Conservation (phyloP, 441 rosid genomes). For the Brassica balearica region DNA sequence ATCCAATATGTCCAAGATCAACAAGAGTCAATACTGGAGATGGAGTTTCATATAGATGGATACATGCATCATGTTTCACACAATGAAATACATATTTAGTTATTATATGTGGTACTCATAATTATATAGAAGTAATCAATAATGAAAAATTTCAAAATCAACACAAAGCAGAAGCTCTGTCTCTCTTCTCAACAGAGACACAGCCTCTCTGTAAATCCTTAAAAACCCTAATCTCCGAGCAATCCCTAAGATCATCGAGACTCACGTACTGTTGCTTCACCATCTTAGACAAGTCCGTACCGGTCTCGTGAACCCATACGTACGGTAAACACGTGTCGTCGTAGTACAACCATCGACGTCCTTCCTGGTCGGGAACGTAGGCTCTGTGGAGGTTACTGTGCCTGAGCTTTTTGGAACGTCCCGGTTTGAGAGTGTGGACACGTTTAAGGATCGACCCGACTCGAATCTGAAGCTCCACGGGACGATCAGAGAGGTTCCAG, state of each 20-base stretch:
- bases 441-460: conserved; percentile 84
- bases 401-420: conserved; percentile 74
- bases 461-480: conserved; percentile 80
- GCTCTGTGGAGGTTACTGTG: conserved; percentile 83
- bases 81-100: conserved; percentile 9
- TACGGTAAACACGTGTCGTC: conserved; percentile 87
- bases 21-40: conserved; percentile 22
- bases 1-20: conserved; percentile 24
- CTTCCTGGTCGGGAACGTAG: conserved; percentile 57
- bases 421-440: conserved; percentile 85
- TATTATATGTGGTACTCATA: neutral
- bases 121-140: conserved; percentile 15
- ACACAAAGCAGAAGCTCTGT: conserved; percentile 73
- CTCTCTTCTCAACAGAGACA: conserved; percentile 74
- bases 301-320: conserved; percentile 80
- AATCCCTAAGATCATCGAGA: conserved; percentile 81
- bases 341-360: conserved; percentile 68
- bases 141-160: conserved; percentile 40
- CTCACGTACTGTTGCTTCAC: conserved; percentile 91
- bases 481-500: conserved; percentile 79
- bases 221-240: conserved; percentile 77
- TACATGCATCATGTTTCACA: conserved; percentile 17
- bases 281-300: conserved; percentile 78
- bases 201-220: conserved; percentile 76
- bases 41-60: conserved; percentile 6